Evolutionary conservation across 1,284 basidiomycete species (phyloP), one percentile per base, ranked within the genome.

Genomic region (Trichosporon sp.): DNA sequence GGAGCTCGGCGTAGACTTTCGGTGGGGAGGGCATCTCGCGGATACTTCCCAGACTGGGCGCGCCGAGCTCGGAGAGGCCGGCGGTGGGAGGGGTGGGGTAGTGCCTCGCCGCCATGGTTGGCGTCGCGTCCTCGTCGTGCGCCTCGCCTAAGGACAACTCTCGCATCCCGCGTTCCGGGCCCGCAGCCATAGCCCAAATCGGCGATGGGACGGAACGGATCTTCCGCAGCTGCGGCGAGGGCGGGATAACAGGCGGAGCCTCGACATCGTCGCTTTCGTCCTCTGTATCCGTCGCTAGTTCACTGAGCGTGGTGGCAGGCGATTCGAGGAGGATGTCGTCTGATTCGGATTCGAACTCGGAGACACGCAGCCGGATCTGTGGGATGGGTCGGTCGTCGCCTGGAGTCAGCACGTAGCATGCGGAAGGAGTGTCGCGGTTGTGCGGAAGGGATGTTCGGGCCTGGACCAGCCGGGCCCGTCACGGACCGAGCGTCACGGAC

Each of bases 331-430:
- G 37, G 73, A 72, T 38, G 48, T 48, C 51, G 10, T 10, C 14
- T 5, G 12, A 14, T 16, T 35, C 65, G n/a, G 43, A 14, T 8
- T 63, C 35, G 19, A 71, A 31, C 51, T 75, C 51, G 7, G 54
- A 16, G 6, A 83, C 71, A 37, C 79, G 78, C 16, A 85, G 75
- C 8, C 83, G 76, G 19, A 85, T 76, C 68, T 84, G 82, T 0
- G 84, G 84, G 3, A 81, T 76, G 0, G 82, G 83, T 38, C 78
- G 73, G 2, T 80, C 71, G 43, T 81, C 78, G n/a, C 82, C 84
- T 83, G 70, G 3, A 0, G 61, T 70, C 65, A 75, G 72, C 26
- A 26, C 26, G 26, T 26, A 26, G 26, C 56, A 26, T 26, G 4
- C 38, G 19, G 14, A 37, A 26, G 26, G 14, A 31, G 40, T 12